Percentiles rank a stretch among this genome's conserved stretches.
These are phyloP conservation scores for Guadua angustifolia DNA, from an alignment of 176 grass and related monocot species.

Conservation along the genomic window DNA sequence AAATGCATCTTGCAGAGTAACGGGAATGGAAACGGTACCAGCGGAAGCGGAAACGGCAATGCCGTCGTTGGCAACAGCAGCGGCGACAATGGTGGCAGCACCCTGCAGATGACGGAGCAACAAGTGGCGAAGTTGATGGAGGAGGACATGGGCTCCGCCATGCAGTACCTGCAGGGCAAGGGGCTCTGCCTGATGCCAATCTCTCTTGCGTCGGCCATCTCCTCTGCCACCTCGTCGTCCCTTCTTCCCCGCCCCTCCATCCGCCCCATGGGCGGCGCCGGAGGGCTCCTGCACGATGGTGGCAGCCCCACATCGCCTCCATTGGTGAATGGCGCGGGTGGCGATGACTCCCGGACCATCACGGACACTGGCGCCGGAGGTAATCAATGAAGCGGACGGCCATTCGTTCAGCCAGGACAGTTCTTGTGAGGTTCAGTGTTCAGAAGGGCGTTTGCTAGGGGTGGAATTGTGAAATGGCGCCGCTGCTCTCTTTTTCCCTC, in stretches of 20 bases:
- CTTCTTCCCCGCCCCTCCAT: conserved; percentile 33
- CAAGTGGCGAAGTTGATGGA: conserved; percentile 94
- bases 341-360: conserved; percentile 12
- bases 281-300: conserved; percentile 1
- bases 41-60: conserved; percentile 34
- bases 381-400: conserved; percentile 24
- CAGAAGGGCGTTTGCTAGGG: conserved; percentile 29
- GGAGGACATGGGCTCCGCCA: conserved; percentile 90
- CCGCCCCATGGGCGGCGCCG: not conserved
- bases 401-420: not conserved
- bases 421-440: conserved; percentile 1
- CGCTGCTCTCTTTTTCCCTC: conserved; percentile 6
- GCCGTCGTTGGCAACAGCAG: not conserved
- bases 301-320: conserved; percentile 22
- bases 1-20: conserved; percentile 41
- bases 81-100: conserved; percentile 48
- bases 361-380: not conserved
- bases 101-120: conserved; percentile 73
- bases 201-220: conserved; percentile 83
- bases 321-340: not conserved
- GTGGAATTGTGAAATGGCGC: conserved; percentile 30
- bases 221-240: conserved; percentile 64
- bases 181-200: conserved; percentile 95
- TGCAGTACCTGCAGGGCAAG: conserved; percentile 98
- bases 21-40: conserved; percentile 30